Percentiles rank a stretch among this genome's conserved stretches.
Evolutionary conservation across 73 alveolate species (phyloP).

Genomic region (Paramecium sonneborni): DNA sequence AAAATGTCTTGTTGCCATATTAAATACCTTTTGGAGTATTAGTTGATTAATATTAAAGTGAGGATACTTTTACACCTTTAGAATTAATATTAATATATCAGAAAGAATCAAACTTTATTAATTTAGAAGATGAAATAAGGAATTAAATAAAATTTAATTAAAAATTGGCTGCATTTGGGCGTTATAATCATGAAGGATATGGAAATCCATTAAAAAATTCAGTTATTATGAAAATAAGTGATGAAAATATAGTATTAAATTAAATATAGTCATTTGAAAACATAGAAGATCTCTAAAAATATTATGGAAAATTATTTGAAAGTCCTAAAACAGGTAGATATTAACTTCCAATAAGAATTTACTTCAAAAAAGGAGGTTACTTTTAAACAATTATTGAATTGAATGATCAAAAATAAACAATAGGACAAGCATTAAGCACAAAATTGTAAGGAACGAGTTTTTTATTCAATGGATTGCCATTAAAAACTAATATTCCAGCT

Average conservation of each 20-base stretch:
- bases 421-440: background rate
- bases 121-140: background rate
- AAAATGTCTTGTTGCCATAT: background rate
- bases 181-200: slow-evolving; percentile 18
- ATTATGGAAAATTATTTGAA: background rate
- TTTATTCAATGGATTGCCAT: background rate
- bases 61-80: background rate
- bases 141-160: background rate
- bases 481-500: background rate
- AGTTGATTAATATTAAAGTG: background rate
- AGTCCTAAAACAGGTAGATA: background rate
- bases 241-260: background rate
- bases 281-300: background rate
- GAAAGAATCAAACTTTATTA: background rate
- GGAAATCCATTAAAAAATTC: background rate
- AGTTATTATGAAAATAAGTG: background rate
- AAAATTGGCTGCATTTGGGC: background rate
- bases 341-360: background rate
- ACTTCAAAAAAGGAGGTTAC: background rate
- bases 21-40: slow-evolving; percentile 15
- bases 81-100: background rate
- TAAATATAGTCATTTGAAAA: background rate
- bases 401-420: background rate
- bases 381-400: background rate
- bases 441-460: background rate